These are phyloP conservation scores for Draba incana DNA, from an alignment of 345 rosid species.

Conservation along the genomic window DNA sequence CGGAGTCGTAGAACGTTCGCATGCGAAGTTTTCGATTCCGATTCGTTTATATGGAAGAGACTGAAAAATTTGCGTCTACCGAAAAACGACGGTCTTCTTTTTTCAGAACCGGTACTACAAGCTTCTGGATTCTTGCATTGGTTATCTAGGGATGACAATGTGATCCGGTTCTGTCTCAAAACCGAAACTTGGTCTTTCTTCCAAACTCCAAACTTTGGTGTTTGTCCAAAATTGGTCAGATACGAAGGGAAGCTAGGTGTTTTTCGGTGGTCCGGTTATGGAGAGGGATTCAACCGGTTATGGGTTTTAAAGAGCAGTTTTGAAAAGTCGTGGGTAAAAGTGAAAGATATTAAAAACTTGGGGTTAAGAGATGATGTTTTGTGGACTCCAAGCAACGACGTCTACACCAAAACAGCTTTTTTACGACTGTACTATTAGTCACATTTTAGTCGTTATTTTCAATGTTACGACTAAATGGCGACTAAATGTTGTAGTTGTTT, in stretches of 20 bases:
- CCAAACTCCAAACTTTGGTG: background rate
- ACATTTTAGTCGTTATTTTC: too few species aligned
- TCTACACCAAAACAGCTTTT: too few species aligned
- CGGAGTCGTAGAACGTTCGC: background rate
- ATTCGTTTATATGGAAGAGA: constrained; percentile 19
- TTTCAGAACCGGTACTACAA: constrained; percentile 8
- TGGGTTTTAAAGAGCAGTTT: constrained; percentile 13
- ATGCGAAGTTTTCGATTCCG: constrained; percentile 30
- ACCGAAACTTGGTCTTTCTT: constrained; percentile 19
- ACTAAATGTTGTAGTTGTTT: too few species aligned
- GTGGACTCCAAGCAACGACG: constrained; percentile 9
- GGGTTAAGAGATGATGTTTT: background rate
- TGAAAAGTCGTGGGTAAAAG: background rate
- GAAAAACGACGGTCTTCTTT: background rate
- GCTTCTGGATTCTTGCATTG: constrained; percentile 20
- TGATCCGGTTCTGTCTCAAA: constrained; percentile 34
- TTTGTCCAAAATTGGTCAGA: background rate
- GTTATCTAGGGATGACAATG: background rate
- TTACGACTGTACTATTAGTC: too few species aligned
- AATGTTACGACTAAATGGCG: too few species aligned
- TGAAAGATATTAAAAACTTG: background rate
- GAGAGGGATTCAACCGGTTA: background rate
- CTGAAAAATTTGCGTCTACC: constrained; percentile 14
- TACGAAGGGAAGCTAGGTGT: constrained; percentile 30
- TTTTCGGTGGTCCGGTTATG: background rate